Evolutionary conservation across 2,329 filamentous ascomycete genomes (phyloP).

Genomic region (Albophoma yamanashiensis): DNA sequence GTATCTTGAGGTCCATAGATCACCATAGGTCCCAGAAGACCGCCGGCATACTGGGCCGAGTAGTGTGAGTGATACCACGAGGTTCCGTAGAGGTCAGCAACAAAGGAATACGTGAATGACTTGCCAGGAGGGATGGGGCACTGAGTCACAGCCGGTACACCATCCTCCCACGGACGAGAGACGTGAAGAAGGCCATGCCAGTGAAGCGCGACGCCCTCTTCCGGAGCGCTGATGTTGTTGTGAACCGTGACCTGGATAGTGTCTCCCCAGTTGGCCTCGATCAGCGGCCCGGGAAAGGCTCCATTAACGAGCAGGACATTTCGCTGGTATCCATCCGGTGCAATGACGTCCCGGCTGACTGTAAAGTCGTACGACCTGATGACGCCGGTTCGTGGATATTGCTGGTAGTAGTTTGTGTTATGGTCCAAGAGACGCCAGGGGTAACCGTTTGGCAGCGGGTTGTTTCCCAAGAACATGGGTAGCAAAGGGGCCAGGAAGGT

Average conservation of each 20-base stretch:
- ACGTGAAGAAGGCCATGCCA: slow-evolving; percentile 44
- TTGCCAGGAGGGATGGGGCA: slow-evolving; percentile 56
- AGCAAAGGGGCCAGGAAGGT: slow-evolving; percentile 26
- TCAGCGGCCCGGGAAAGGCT: slow-evolving; percentile 54
- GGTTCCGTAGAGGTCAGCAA: slow-evolving; percentile 42
- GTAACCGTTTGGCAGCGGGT: slow-evolving; percentile 35
- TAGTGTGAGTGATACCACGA: slow-evolving; percentile 53
- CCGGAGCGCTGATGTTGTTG: slow-evolving; percentile 49
- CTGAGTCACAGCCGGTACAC: slow-evolving; percentile 42
- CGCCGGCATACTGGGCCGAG: slow-evolving; percentile 47
- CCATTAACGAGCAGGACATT: slow-evolving; percentile 51
- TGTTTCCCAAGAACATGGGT: slow-evolving; percentile 34
- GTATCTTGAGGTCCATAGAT: slow-evolving; percentile 40
- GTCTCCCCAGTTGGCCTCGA: slow-evolving; percentile 55
- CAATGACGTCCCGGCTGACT: slow-evolving; percentile 36
- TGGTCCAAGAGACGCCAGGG: slow-evolving; percentile 40
- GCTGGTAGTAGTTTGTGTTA: slow-evolving; percentile 38
- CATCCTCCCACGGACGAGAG: slow-evolving; percentile 40
- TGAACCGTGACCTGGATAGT: slow-evolving; percentile 53
- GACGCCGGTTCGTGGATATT: slow-evolving; percentile 40
- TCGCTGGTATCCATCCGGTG: slow-evolving; percentile 45
- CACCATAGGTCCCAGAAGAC: slow-evolving; percentile 49
- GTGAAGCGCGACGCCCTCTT: slow-evolving; percentile 38
- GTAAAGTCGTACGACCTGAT: slow-evolving; percentile 45
- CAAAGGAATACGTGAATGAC: slow-evolving; percentile 41